Evolutionary conservation across 1,284 basidiomycete species (phyloP).

Genomic region (Cystobasidium pallidum): DNA sequence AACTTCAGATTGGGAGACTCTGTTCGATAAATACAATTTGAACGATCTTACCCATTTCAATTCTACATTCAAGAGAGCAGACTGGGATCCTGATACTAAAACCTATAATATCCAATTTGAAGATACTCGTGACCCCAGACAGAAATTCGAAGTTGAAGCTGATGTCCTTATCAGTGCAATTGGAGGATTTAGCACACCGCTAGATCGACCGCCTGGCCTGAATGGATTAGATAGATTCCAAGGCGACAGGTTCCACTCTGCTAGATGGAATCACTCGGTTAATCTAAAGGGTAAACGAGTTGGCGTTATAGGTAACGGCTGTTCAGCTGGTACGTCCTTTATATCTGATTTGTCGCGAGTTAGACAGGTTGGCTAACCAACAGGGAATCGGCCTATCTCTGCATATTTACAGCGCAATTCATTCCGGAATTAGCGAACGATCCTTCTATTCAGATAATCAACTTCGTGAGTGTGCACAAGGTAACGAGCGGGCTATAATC

Average conservation of each 20-base stretch:
- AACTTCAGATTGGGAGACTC: conserved; percentile 37
- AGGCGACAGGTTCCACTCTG: conserved; percentile 54
- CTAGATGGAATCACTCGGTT: conserved; percentile 55
- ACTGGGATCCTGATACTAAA: conserved; percentile 37
- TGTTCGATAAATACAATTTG: conserved; percentile 43
- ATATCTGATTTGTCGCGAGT: conserved; percentile 32
- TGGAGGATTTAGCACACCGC: conserved; percentile 45
- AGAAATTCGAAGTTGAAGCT: conserved; percentile 34
- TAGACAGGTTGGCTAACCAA: too few species aligned
- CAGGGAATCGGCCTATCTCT: too few species aligned
- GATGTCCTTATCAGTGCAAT: conserved; percentile 45
- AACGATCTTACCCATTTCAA: conserved; percentile 36
- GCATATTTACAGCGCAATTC: conserved; percentile 46
- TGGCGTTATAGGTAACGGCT: conserved; percentile 53
- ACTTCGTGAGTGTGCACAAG: conserved; percentile 7
- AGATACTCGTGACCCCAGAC: background rate
- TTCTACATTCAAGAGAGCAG: conserved; percentile 42
- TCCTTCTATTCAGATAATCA: conserved; percentile 28
- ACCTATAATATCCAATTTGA: conserved; percentile 37
- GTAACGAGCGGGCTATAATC: background rate
- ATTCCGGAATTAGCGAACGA: conserved; percentile 45
- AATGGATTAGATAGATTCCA: conserved; percentile 51
- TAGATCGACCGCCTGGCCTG: conserved; percentile 41
- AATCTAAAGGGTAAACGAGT: conserved; percentile 55
- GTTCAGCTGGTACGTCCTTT: conserved; percentile 49